These are phyloP conservation scores for Dendrobium officinale DNA, from an alignment of 106 monocot species.

Conservation along the genomic window DNA sequence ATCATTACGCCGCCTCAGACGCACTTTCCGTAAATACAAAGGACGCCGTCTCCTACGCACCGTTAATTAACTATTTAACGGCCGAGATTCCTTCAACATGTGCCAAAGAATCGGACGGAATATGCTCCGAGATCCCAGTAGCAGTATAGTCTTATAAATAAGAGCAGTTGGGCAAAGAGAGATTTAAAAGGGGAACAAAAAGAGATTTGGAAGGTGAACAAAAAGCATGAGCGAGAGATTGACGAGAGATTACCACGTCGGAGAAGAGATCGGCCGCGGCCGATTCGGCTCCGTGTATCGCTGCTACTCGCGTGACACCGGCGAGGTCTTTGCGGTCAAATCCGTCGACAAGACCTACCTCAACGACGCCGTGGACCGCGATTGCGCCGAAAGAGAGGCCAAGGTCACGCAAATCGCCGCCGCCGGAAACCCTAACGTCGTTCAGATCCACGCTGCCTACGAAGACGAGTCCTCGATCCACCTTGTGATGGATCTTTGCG, in stretches of 20 bases:
- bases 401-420: slow-evolving; percentile 45
- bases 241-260: slow-evolving; percentile 51
- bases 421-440: slow-evolving; percentile 45
- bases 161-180: neutral
- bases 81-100: too few species aligned
- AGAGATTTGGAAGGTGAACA: neutral
- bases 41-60: too few species aligned
- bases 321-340: slow-evolving; percentile 62
- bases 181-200: neutral
- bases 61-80: too few species aligned
- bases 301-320: slow-evolving; percentile 37
- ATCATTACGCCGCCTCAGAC: too few species aligned
- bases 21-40: too few species aligned
- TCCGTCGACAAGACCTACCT: slow-evolving; percentile 53
- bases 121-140: too few species aligned
- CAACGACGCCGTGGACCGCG: slow-evolving; percentile 47
- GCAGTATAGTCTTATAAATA: too few species aligned
- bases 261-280: slow-evolving; percentile 69
- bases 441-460: slow-evolving; percentile 52
- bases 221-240: slow-evolving; percentile 39
- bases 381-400: slow-evolving; percentile 42
- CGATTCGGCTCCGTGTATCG: slow-evolving; percentile 62
- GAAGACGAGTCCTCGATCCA: slow-evolving; percentile 49
- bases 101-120: too few species aligned
- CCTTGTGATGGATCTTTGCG: slow-evolving; percentile 68